phyloP scores from a whole-genome alignment of 257 asterid genomes.

The Solanum chilense region DNA sequence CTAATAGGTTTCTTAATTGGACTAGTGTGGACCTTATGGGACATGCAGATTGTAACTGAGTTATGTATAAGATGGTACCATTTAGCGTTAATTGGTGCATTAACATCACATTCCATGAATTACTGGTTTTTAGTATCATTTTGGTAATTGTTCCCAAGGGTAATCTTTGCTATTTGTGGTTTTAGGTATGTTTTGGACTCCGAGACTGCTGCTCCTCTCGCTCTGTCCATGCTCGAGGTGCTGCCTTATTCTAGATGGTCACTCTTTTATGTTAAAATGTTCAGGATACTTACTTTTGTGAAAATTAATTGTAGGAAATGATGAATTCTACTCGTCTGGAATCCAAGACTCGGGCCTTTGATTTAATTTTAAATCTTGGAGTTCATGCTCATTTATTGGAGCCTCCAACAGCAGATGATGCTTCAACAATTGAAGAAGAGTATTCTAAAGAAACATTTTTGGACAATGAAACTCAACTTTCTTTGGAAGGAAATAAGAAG shows the following conservation, averaged over 20 bases:
- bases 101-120: neutral
- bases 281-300: neutral
- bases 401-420: conserved; percentile 76
- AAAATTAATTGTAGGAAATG: conserved; percentile 64
- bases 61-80: neutral
- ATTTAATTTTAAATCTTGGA: conserved; percentile 89
- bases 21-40: neutral
- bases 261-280: neutral
- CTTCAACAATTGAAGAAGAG: conserved; percentile 68
- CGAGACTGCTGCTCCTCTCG: conserved; percentile 85
- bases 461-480: conserved; percentile 54
- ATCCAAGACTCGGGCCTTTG: conserved; percentile 93
- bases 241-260: conserved; percentile 12
- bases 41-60: neutral
- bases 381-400: conserved; percentile 97
- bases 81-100: neutral
- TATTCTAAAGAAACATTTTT: conserved; percentile 64
- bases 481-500: conserved; percentile 37
- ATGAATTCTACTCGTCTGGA: conserved; percentile 65
- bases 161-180: conserved; percentile 9
- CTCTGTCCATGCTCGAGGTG: conserved; percentile 95
- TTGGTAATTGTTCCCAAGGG: neutral
- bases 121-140: neutral
- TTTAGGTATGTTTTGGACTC: conserved; percentile 94
- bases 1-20: neutral